phyloP scores from a whole-genome alignment of 1,284 basidiomycete genomes.

The Papiliotrema laurentii region DNA sequence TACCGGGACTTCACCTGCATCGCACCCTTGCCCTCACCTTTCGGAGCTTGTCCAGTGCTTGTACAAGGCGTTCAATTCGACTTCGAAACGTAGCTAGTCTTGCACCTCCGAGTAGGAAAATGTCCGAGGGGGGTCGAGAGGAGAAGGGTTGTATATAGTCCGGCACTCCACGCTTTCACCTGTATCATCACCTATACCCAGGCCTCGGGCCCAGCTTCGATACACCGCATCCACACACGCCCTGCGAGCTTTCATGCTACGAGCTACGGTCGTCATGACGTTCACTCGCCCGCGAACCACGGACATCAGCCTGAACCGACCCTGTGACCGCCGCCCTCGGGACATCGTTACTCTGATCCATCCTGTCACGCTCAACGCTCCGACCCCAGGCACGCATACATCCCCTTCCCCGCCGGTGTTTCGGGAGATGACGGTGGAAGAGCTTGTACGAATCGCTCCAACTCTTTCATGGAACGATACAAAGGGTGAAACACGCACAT shows the following conservation, averaged over 20 bases:
- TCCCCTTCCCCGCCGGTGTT: too few relatives aligned
- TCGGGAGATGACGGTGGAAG: too few relatives aligned
- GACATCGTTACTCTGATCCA: too few relatives aligned
- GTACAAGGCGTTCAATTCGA: conserved; percentile 25
- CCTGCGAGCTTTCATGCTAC: neutral
- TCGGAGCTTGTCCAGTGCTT: conserved; percentile 33
- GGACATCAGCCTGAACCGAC: too few relatives aligned
- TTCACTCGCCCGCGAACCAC: too few relatives aligned
- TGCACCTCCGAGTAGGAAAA: neutral
- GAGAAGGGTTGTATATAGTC: neutral
- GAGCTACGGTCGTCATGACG: too few relatives aligned
- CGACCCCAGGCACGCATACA: too few relatives aligned
- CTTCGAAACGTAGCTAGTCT: neutral
- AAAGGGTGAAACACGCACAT: neutral
- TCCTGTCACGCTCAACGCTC: too few relatives aligned
- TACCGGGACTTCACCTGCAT: conserved; percentile 4
- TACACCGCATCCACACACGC: neutral
- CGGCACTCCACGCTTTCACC: neutral
- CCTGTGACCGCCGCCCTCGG: too few relatives aligned
- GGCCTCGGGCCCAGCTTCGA: too few relatives aligned
- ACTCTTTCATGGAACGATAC: neutral
- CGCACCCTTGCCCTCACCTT: conserved; percentile 38
- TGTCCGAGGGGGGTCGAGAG: too few relatives aligned
- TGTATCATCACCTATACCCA: neutral
- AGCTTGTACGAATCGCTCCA: neutral